Evolutionary conservation across 1,284 basidiomycete genomes (phyloP), one percentile per base, ranked within the genome.

Genomic region (Pseudozyma thailandica): DNA sequence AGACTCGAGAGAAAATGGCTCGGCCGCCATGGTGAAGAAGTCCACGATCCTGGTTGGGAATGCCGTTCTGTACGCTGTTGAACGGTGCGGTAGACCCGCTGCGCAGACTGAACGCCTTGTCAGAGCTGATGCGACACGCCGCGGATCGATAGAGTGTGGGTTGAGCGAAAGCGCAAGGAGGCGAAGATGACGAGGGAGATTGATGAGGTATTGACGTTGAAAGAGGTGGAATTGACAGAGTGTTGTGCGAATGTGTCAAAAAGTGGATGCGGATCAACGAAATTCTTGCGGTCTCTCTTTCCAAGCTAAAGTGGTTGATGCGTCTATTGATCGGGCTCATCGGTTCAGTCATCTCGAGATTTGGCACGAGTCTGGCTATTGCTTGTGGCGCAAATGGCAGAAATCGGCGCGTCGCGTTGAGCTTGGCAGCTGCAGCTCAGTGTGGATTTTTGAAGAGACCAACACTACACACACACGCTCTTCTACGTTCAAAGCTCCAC

Each of bases 1-100:
- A 30, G 64, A 50, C 33, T 65, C 62, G 46, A 73, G 44, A 8
- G 55, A 56, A 41, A 25, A 69, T 25, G 65, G 53, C 41, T 73
- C 64, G 25, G 63, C 39, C 15, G 59, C 39, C 69, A 72, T 72
- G 48, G 7, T 61, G 61, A 13, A n/a, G 33, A 25, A 48, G 18
- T 41, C 43, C n/a, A 13, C 21, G 44, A 16, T 20, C 27, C 13
- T 21, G n/a, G 35, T 25, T 38, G 18, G 18, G 26, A 28, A n/a
- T 15, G 33, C 15, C 9, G 39, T 41, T 37, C 25, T 39, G 35
- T 16, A 37, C 46, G 18, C 33, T 18, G n/a, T 16, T 38, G 20
- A 26, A 12, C 3, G 30, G 20, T 8, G 5, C 30, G 30, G 20
- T 21, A 21, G n/a, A 18, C 18, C 18, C 49, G 37, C 37, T 42